Conservation (phyloP, 1,139 yeast genomes). For the Magnusiomyces tetraspermus region DNA sequence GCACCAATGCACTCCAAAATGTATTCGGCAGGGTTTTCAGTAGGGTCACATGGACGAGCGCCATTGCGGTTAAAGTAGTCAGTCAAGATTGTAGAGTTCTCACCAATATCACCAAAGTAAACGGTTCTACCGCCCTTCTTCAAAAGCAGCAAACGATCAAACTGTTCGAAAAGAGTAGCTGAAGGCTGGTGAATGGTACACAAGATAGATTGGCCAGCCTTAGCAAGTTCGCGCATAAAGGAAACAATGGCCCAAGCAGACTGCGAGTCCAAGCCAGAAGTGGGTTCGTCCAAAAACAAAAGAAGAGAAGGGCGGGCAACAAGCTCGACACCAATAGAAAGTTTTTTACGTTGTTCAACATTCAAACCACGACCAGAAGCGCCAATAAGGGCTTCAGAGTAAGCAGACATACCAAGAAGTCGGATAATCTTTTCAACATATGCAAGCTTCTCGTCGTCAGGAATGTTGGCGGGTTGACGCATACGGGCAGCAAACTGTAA, state of each 20-base stretch:
- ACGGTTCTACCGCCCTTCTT: slow-evolving; percentile 68
- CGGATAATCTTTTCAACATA: slow-evolving; percentile 49
- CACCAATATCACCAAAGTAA: slow-evolving; percentile 69
- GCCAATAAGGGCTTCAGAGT: slow-evolving; percentile 55
- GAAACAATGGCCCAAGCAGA: slow-evolving; percentile 41
- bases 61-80: slow-evolving; percentile 63
- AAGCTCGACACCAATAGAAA: slow-evolving; percentile 77
- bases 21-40: slow-evolving; percentile 72
- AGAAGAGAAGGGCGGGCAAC: slow-evolving; percentile 76
- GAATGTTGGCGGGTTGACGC: slow-evolving; percentile 42
- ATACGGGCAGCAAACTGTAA: slow-evolving; percentile 49
- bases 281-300: slow-evolving; percentile 64
- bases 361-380: slow-evolving; percentile 59
- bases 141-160: slow-evolving; percentile 60
- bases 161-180: slow-evolving; percentile 60
- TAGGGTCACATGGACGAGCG: slow-evolving; percentile 48
- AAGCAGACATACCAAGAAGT: slow-evolving; percentile 46
- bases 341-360: slow-evolving; percentile 74
- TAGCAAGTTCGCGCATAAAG: slow-evolving; percentile 53
- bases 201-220: slow-evolving; percentile 68
- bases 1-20: slow-evolving; percentile 69
- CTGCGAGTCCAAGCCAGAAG: slow-evolving; percentile 52
- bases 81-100: slow-evolving; percentile 47
- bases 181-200: slow-evolving; percentile 79
- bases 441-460: slow-evolving; percentile 41